phyloP scores from a whole-genome alignment of 139 green algal genomes.

The Auxenochlorella protothecoides region DNA sequence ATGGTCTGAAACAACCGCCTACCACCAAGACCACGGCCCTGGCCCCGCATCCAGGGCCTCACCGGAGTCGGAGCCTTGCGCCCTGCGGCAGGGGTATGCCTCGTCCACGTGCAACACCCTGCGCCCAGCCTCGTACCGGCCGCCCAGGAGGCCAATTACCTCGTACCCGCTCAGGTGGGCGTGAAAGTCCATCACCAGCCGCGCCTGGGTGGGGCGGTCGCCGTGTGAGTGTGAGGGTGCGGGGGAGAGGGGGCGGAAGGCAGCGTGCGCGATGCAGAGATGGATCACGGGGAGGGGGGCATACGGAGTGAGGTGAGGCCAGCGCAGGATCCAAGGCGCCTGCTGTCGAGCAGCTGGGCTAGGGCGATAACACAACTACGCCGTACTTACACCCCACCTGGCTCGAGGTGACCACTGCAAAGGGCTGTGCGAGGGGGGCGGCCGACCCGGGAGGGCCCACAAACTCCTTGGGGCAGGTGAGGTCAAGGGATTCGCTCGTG shows the following conservation, averaged over 20 bases:
- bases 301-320: too few relatives aligned
- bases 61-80: conserved; percentile 18
- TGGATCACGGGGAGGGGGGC: too few relatives aligned
- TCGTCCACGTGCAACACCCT: conserved; percentile 24
- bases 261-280: too few relatives aligned
- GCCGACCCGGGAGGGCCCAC: conserved; percentile 35
- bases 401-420: conserved; percentile 34
- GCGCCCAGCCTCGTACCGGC: conserved; percentile 35
- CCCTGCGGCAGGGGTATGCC: conserved; percentile 46
- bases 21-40: too few relatives aligned
- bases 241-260: too few relatives aligned
- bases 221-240: too few relatives aligned
- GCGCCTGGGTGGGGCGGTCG: conserved; percentile 14
- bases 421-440: conserved; percentile 46
- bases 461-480: conserved; percentile 45
- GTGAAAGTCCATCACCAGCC: conserved; percentile 57
- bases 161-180: conserved; percentile 45
- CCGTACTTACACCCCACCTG: conserved; percentile 12
- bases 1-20: too few relatives aligned
- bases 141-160: conserved; percentile 58
- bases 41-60: not conserved
- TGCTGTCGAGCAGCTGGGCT: too few relatives aligned
- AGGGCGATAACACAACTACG: too few relatives aligned
- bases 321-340: too few relatives aligned
- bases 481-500: conserved; percentile 55